Base-by-base conservation (phyloP, 2,329 filamentous ascomycete species). In the Penicillium sp. region DNA sequence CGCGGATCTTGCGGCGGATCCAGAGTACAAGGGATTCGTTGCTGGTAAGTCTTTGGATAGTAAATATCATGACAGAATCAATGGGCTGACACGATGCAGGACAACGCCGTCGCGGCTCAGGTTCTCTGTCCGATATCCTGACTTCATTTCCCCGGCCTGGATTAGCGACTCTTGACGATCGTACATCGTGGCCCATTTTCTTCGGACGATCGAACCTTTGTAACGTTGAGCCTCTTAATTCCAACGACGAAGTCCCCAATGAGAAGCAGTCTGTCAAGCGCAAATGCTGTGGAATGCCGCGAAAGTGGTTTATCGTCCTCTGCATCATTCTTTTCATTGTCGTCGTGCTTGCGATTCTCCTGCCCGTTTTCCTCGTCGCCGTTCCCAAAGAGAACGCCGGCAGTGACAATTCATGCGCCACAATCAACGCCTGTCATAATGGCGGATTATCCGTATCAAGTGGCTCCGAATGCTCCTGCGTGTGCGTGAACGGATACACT, bases 401-500 rank as follows among this genome's bases (percentile, higher is more conserved):
- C 73, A 48, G 65, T 72, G 48, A 42, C 53, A 53, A 47, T 45
- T 61, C 56, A 54, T 95, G 90, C 68, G 78, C 83, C 59, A 73
- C 77, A 36, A 79, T 80, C 28, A 74, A 87, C 13, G 79, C 78
- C 0, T 96, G 93, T 66, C 75, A 82, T 47, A 96, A 97, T 59
- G 90, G 90, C 9, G 93, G 93, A 26, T 85, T 86, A 16, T 91
- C 86, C 50, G 82, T 93, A 15, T 72, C 90, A 18, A 83, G 81
- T 15, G 78, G 83, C 51, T 81, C 83, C 3, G 76, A 81, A 18
- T 97, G 93, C 73, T 87, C 86, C 12, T 99, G 93, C 69, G 84
- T 96, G 41, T 99, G 93, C 72, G 85, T 87, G 21, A 91, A 94
- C 63, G 90, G 92, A 1, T 97, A 93, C 69, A 92, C 88, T 0